Evolutionary conservation across 140 eudicot genomes (phyloP).

Genomic region (Oenanthe javanica): DNA sequence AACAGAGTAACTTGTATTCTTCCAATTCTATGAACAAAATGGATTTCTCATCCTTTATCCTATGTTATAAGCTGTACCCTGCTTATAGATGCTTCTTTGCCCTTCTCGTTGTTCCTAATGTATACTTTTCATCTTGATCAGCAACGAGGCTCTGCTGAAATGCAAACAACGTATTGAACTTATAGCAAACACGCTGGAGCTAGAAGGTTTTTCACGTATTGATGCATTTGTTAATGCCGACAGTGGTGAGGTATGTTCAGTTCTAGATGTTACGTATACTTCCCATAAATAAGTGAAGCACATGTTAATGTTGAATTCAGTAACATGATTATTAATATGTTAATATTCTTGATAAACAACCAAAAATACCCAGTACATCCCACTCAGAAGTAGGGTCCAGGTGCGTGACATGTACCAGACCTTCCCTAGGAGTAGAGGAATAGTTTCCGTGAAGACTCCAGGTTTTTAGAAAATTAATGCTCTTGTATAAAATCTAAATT

Average conservation of each 20-base stretch:
- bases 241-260: slow-evolving; percentile 66
- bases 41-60: background rate
- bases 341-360: background rate
- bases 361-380: background rate
- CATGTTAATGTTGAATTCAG: background rate
- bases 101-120: slow-evolving; percentile 7
- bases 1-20: background rate
- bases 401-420: background rate
- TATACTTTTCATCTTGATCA: slow-evolving; percentile 21
- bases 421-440: background rate
- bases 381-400: background rate
- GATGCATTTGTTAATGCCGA: slow-evolving; percentile 86
- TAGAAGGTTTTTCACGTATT: too few species aligned
- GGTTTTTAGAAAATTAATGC: background rate
- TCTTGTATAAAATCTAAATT: background rate
- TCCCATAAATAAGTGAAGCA: background rate
- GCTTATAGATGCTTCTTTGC: background rate
- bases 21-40: background rate
- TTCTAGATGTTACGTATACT: background rate
- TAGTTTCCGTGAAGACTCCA: background rate
- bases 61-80: background rate
- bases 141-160: slow-evolving; percentile 55
- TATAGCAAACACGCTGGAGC: too few species aligned
- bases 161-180: slow-evolving; percentile 79
- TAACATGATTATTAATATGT: background rate